Evolutionary conservation across 257 asterid genomes (phyloP).

Genomic region (Fraxinus pennsylvanica): DNA sequence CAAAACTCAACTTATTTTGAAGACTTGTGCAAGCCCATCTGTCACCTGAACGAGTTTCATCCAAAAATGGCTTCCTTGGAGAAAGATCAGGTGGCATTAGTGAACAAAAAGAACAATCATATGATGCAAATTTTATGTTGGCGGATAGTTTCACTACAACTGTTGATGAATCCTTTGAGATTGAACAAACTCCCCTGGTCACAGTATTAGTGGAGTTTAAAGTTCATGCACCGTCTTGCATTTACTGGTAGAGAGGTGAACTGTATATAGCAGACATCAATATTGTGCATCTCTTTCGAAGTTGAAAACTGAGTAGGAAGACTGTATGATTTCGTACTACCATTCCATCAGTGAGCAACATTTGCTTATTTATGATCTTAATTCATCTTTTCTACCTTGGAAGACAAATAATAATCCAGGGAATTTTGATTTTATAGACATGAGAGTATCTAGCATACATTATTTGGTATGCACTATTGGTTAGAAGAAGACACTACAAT

Average conservation of each 20-base stretch:
- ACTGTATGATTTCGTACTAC: no score
- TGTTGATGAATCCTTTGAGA: slow-evolving; percentile 46
- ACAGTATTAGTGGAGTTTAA: neutral
- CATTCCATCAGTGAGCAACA: no score
- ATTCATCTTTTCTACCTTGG: neutral
- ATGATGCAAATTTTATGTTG: slow-evolving; percentile 38
- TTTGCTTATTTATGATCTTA: no score
- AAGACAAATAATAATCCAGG: slow-evolving; percentile 10
- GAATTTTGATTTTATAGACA: slow-evolving; percentile 24
- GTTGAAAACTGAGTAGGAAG: neutral
- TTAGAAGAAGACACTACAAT: neutral
- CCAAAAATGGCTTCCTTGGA: slow-evolving; percentile 33
- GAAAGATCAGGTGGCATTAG: slow-evolving; percentile 22
- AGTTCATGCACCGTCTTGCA: neutral
- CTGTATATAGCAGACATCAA: neutral
- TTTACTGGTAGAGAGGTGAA: no score
- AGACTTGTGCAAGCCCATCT: slow-evolving; percentile 46
- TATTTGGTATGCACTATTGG: no score
- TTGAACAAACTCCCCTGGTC: slow-evolving; percentile 29
- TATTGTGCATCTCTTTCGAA: no score
- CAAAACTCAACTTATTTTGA: slow-evolving; percentile 42
- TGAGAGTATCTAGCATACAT: slow-evolving; percentile 9
- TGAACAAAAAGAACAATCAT: slow-evolving; percentile 31
- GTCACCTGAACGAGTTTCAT: slow-evolving; percentile 40
- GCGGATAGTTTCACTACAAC: slow-evolving; percentile 54